phyloP scores from a whole-genome alignment of 129 eudicot species.

The Logfia minima region DNA sequence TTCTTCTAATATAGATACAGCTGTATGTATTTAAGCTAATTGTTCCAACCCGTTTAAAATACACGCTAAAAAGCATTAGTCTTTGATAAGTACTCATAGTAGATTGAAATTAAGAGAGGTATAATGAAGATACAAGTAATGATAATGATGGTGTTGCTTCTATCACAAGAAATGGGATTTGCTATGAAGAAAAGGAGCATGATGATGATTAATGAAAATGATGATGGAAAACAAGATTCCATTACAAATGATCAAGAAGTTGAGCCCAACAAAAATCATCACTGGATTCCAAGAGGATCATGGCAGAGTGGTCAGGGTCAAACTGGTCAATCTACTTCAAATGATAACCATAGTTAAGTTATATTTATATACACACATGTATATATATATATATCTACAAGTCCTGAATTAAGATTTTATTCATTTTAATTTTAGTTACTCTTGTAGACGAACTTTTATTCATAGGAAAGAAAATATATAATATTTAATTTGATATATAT shows the following conservation, averaged over 20 bases:
- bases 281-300: conserved; percentile 44
- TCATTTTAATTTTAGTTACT: too few relatives aligned
- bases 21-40: background rate
- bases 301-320: conserved; percentile 39
- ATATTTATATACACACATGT: background rate
- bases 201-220: conserved; percentile 25
- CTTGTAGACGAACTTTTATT: too few relatives aligned
- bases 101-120: background rate
- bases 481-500: too few relatives aligned
- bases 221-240: conserved; percentile 12
- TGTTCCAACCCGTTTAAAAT: background rate
- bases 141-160: conserved; percentile 18
- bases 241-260: conserved; percentile 19
- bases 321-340: conserved; percentile 25
- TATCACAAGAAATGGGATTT: conserved; percentile 26
- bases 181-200: conserved; percentile 35
- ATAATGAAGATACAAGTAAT: conserved; percentile 12
- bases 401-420: too few relatives aligned
- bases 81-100: background rate
- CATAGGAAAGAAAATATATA: too few relatives aligned
- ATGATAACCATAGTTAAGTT: conserved; percentile 16
- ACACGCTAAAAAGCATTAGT: background rate
- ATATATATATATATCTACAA: too few relatives aligned
- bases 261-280: conserved; percentile 37
- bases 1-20: background rate